A percentile compares a stretch with the other conserved stretches of the same genome.
Evolutionary conservation across 768 basidiomycete species (phyloP).

Genomic region (Lyophyllum semitale): DNA sequence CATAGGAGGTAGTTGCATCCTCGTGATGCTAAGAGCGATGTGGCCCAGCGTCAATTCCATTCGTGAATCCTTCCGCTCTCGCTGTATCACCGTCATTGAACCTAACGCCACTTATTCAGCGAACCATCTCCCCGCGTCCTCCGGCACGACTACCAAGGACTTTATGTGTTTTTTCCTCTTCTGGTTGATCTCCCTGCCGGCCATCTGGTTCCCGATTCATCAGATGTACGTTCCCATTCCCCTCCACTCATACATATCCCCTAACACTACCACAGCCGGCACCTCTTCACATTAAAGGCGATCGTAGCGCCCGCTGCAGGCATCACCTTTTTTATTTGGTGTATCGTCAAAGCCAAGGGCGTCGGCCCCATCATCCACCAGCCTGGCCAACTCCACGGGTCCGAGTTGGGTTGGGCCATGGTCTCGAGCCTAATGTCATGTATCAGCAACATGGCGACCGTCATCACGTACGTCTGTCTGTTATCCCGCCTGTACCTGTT

Average conservation of each 20-base stretch:
- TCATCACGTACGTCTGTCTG: slow-evolving; percentile 70
- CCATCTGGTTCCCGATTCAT: slow-evolving; percentile 84
- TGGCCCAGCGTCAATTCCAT: slow-evolving; percentile 74
- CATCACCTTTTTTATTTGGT: slow-evolving; percentile 76
- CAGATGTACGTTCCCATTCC: slow-evolving; percentile 54
- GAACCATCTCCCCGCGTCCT: slow-evolving; percentile 71
- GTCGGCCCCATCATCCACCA: slow-evolving; percentile 75
- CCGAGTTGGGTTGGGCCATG: slow-evolving; percentile 76
- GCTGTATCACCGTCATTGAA: background rate
- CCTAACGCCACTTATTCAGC: slow-evolving; percentile 34
- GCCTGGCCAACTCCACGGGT: slow-evolving; percentile 63
- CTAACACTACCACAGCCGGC: slow-evolving; percentile 45
- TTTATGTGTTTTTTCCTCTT: slow-evolving; percentile 86
- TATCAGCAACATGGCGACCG: slow-evolving; percentile 78
- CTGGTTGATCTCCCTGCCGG: slow-evolving; percentile 78
- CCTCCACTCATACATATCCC: slow-evolving; percentile 10
- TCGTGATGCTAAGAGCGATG: slow-evolving; percentile 74
- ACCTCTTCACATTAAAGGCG: slow-evolving; percentile 80
- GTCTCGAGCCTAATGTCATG: slow-evolving; percentile 72
- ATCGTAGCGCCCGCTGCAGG: slow-evolving; percentile 72
- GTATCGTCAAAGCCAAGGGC: slow-evolving; percentile 74
- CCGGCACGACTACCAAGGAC: slow-evolving; percentile 75
- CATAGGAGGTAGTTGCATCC: slow-evolving; percentile 80
- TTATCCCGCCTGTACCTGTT: too few relatives aligned
- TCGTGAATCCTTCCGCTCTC: slow-evolving; percentile 39